Conservation (phyloP, 345 rosid species). For the Psidium guajava region DNA sequence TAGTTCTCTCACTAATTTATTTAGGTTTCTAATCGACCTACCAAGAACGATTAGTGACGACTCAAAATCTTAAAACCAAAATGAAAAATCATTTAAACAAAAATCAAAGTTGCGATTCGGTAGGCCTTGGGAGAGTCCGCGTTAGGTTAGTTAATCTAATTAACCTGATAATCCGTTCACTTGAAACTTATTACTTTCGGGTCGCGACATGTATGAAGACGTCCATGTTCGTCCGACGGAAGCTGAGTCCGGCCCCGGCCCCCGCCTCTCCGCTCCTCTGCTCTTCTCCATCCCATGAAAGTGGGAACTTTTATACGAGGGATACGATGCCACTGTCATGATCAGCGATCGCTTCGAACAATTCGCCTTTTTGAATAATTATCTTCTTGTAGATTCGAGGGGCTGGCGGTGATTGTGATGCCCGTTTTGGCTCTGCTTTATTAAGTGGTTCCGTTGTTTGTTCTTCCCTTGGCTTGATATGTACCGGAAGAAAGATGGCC, state of each 20-base stretch:
- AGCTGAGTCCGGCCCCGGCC: neutral
- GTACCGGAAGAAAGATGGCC: neutral
- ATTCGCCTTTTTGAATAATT: neutral
- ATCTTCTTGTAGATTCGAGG: neutral
- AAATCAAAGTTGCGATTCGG: too few relatives aligned
- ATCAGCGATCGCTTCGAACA: neutral
- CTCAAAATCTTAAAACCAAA: too few relatives aligned
- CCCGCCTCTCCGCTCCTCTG: neutral
- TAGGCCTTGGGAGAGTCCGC: too few relatives aligned
- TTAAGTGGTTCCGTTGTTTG: neutral
- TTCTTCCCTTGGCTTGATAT: neutral
- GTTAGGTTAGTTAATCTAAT: too few relatives aligned
- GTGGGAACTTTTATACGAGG: neutral
- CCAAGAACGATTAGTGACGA: too few relatives aligned
- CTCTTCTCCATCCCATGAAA: neutral
- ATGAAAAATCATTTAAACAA: too few relatives aligned
- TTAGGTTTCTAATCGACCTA: too few relatives aligned
- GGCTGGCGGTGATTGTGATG: neutral
- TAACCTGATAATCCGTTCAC: too few relatives aligned
- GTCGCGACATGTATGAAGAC: neutral
- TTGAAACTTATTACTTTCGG: too few relatives aligned
- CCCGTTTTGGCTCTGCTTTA: neutral
- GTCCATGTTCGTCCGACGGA: neutral
- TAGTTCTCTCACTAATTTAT: too few relatives aligned
- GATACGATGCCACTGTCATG: neutral